Percentiles rank a stretch among this genome's conserved stretches.
Conservation (phyloP, 306 rosid genomes). For the Quercus rubra region DNA sequence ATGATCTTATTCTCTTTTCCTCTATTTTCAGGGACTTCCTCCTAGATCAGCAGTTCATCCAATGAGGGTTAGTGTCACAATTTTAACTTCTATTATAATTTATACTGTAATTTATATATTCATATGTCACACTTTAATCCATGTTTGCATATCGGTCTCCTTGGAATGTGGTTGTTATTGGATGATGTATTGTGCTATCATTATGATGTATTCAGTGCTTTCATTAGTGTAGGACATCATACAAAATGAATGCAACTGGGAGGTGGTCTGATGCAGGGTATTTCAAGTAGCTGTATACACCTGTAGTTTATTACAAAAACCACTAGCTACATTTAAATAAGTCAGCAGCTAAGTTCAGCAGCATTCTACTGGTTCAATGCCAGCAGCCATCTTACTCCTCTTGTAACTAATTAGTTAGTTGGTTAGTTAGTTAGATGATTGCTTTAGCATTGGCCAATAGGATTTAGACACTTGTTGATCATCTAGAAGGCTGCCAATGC, state of each 20-base stretch:
- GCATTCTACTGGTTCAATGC: too few relatives aligned
- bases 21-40: conserved; percentile 82
- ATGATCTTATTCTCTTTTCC: background rate
- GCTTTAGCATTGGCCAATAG: too few relatives aligned
- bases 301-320: too few relatives aligned
- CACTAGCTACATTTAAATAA: too few relatives aligned
- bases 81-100: background rate
- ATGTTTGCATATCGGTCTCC: background rate
- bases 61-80: conserved; percentile 75
- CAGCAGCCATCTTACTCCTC: too few relatives aligned
- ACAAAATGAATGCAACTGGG: background rate
- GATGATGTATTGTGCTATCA: background rate
- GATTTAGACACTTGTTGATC: too few relatives aligned
- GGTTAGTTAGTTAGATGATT: too few relatives aligned
- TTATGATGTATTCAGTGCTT: background rate
- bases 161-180: too few relatives aligned
- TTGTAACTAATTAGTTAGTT: too few relatives aligned
- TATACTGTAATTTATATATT: conserved; percentile 5
- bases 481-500: too few relatives aligned
- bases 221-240: background rate
- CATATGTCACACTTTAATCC: background rate
- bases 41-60: conserved; percentile 97
- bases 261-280: background rate
- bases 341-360: too few relatives aligned
- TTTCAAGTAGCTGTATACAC: too few relatives aligned